Percentiles rank a stretch among this genome's conserved stretches.
phyloP scores from a whole-genome alignment of 1,139 yeast species.

The Meyerozyma carpophila region DNA sequence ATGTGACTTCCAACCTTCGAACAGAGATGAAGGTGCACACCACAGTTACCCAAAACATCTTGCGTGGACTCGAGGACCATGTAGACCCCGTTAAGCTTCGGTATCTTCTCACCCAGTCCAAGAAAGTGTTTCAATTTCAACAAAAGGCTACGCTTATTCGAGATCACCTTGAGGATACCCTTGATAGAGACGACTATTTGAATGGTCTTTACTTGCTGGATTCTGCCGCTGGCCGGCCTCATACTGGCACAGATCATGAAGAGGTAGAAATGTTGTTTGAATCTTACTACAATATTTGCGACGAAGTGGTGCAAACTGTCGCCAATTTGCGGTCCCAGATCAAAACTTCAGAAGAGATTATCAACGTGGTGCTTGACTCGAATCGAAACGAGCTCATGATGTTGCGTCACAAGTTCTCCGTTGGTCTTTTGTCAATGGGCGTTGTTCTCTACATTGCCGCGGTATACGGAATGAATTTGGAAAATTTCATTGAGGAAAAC shows the following conservation, averaged over 20 bases:
- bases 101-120: slow-evolving; percentile 38
- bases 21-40: slow-evolving; percentile 42
- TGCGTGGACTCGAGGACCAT: slow-evolving; percentile 33
- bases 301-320: slow-evolving; percentile 43
- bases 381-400: slow-evolving; percentile 46
- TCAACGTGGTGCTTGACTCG: slow-evolving; percentile 40
- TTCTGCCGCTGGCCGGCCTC: slow-evolving; percentile 14
- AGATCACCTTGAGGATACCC: slow-evolving; percentile 34
- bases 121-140: slow-evolving; percentile 41
- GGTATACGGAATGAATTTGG: slow-evolving; percentile 40
- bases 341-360: slow-evolving; percentile 43
- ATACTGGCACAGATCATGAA: slow-evolving; percentile 33
- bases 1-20: slow-evolving; percentile 32
- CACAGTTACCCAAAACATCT: slow-evolving; percentile 32
- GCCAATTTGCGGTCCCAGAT: slow-evolving; percentile 37
- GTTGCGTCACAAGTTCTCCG: slow-evolving; percentile 37
- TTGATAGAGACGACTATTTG: slow-evolving; percentile 38
- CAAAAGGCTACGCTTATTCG: slow-evolving; percentile 37
- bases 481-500: slow-evolving; percentile 29
- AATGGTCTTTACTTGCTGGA: slow-evolving; percentile 37
- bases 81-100: slow-evolving; percentile 36
- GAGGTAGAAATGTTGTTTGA: slow-evolving; percentile 41
- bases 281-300: slow-evolving; percentile 38
- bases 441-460: slow-evolving; percentile 36
- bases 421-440: slow-evolving; percentile 39